Percentiles rank a stretch among this genome's conserved stretches.
phyloP scores from a whole-genome alignment of 2,329 filamentous ascomycete species.

The Fusarium musae region DNA sequence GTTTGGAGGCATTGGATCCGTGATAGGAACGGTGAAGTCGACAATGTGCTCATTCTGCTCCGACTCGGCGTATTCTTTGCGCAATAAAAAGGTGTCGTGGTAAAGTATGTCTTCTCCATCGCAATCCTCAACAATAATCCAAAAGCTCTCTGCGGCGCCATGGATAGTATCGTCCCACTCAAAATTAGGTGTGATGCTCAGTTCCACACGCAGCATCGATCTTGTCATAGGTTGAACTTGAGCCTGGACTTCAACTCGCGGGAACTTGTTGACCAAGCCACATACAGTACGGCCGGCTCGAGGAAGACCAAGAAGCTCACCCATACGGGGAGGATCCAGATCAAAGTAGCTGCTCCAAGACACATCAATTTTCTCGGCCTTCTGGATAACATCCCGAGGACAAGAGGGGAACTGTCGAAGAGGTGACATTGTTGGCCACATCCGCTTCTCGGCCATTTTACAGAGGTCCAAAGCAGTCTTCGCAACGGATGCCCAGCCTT shows the following conservation, averaged over 20 bases:
- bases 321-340: conserved; percentile 95
- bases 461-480: conserved; percentile 93
- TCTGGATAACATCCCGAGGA: conserved; percentile 85
- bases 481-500: conserved; percentile 93
- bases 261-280: conserved; percentile 89
- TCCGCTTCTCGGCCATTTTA: conserved; percentile 99
- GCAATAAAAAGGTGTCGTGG: conserved; percentile 92
- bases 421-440: conserved; percentile 99
- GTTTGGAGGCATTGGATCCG: conserved; percentile 97
- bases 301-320: conserved; percentile 89
- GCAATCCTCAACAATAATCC: conserved; percentile 97
- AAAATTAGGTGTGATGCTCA: conserved; percentile 93
- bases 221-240: conserved; percentile 95
- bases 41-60: conserved; percentile 94
- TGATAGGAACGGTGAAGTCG: conserved; percentile 95
- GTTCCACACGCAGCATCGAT: conserved; percentile 89
- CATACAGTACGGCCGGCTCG: conserved; percentile 89
- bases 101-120: conserved; percentile 96
- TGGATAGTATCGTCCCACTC: conserved; percentile 94
- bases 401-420: conserved; percentile 89
- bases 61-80: conserved; percentile 85
- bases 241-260: conserved; percentile 89
- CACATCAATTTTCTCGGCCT: conserved; percentile 94
- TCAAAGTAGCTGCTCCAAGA: conserved; percentile 96
- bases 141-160: conserved; percentile 90